These are phyloP conservation scores for Vitis rotundifolia DNA, from an alignment of 164 flowering plant genomes.

Conservation along the genomic window DNA sequence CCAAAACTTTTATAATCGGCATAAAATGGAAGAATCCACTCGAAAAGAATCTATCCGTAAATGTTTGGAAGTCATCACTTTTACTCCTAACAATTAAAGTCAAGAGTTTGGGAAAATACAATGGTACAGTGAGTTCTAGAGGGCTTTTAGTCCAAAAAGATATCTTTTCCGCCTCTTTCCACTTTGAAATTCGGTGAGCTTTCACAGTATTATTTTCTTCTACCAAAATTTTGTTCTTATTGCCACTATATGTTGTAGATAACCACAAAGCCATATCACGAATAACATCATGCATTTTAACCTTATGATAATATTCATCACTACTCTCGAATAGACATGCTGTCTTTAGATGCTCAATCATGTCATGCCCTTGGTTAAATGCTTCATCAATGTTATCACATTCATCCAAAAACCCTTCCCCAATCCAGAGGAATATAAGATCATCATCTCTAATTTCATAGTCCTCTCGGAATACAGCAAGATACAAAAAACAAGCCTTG, in stretches of 20 bases:
- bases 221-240: too few species aligned
- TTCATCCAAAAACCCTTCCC: conserved; percentile 11
- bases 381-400: neutral
- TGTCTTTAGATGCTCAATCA: conserved; percentile 3
- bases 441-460: neutral
- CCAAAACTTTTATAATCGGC: conserved; percentile 1
- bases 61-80: too few species aligned
- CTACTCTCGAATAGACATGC: conserved; percentile 4
- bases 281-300: conserved; percentile 19
- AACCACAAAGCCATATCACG: conserved; percentile 26
- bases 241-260: neutral
- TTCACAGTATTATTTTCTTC: neutral
- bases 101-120: neutral
- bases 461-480: conserved; percentile 10
- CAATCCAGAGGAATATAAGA: conserved; percentile 2
- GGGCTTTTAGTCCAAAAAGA: too few species aligned
- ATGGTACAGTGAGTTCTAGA: neutral
- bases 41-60: too few species aligned
- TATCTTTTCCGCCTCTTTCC: neutral
- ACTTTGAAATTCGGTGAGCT: neutral
- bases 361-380: neutral
- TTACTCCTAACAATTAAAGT: conserved; percentile 11
- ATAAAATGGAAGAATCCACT: neutral
- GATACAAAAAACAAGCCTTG: conserved; percentile 14
- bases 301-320: neutral